Conservation (phyloP, 768 basidiomycete species). For the Suillus ampliporus region DNA sequence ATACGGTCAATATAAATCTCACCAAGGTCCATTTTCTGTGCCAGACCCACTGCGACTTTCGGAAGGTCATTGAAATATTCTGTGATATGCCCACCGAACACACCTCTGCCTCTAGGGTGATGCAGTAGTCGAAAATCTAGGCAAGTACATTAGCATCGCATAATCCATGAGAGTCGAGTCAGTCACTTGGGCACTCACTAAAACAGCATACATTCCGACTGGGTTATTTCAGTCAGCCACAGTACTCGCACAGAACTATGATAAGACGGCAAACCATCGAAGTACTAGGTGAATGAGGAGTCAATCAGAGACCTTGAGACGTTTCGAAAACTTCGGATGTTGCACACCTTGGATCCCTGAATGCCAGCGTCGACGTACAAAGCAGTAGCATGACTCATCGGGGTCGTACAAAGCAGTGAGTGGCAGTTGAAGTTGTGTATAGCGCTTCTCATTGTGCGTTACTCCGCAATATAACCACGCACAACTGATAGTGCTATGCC, state of each 20-base stretch:
- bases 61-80: background rate
- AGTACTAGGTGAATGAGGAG: background rate
- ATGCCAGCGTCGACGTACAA: background rate
- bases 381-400: background rate
- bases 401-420: too few relatives aligned
- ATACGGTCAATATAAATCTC: conserved; percentile 29
- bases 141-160: background rate
- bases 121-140: conserved; percentile 27
- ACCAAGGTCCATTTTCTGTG: conserved; percentile 27
- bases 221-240: background rate
- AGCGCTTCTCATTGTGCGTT: too few relatives aligned
- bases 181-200: background rate
- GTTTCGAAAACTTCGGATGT: background rate
- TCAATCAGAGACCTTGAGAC: background rate
- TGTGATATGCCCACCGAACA: background rate
- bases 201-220: background rate
- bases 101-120: conserved; percentile 31
- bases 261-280: background rate
- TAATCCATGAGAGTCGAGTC: background rate
- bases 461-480: too few relatives aligned
- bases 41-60: conserved; percentile 30
- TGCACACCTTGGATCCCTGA: conserved; percentile 6
- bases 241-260: background rate
- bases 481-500: too few relatives aligned
- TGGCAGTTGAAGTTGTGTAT: too few relatives aligned